Evolutionary conservation across 305 asterid species (phyloP), one percentile per base, ranked within the genome.

Genomic region (Fraxinus velutina): DNA sequence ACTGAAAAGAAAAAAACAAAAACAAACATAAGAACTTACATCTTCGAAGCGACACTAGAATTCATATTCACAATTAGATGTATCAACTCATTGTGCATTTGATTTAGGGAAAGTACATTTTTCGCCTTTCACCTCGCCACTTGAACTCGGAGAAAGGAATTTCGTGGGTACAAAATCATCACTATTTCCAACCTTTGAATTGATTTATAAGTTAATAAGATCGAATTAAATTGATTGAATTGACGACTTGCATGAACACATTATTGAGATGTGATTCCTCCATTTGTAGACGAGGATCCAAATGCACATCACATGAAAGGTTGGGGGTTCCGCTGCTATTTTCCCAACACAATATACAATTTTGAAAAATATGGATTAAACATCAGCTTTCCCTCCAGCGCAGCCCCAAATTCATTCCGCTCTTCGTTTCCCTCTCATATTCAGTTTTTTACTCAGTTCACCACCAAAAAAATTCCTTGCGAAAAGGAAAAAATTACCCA

Each of bases 361-460:
- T 32, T 72, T 33, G 50, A 33, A 72, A 68, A 68, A 29, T 29
- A 68, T 33, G 37, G 37, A 64, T 68, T 29, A 68, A 24, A 68
- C 74, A 29, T 21, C 76, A 1, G 24, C 76, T 72, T 72, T 72
- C 76, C 76, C 76, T 33, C 76, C 76, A 33, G 8, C 76, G 50
- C 47, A 34, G 50, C 76, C 50, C 76, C 76, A 17, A 72, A 15
- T 72, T 17, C 76, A 72, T 6, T 72, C 5, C 6, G 10, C 44
- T 34, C 47, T 32, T 17, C 33, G 29, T 15, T 72, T 72, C 76
- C 76, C 76, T 33, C 76, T 72, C 47, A 33, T 33, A n/a, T 72
- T n/a, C 50, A 72, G 7, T 10, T 30, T 72, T 15, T 33, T 32
- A 12, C 24, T n/a, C 50, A 72, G 44, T 72, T 72, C 50, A 62